Evolutionary conservation across 108 stramenopile genomes (phyloP), one percentile per base, ranked within the genome.

Genomic region (Cyclotella baltica): DNA sequence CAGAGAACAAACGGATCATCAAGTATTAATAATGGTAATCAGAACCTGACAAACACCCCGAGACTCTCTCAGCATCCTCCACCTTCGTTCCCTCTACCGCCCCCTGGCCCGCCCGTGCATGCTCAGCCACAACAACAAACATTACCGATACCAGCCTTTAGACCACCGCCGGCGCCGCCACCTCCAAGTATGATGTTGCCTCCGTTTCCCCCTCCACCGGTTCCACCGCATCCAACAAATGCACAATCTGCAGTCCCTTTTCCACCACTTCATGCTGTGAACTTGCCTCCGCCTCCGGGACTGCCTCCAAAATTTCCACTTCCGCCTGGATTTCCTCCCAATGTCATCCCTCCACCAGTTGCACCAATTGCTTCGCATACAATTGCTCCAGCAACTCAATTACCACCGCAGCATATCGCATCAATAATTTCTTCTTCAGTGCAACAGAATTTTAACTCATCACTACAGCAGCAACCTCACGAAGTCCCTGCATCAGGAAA

Each of bases 271-370:
- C 35, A 34, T 55, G 37, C 58, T 15, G 10, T n/a, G 1, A 19
- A 13, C 29, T 37, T 29, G 3, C 22, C 47, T 11, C 31, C 27
- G 4, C 43, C 29, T 23, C 47, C 50, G 55, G 28, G 48, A n/a
- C 23, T 16, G 16, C 29, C 37, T 2, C 35, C 62, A 18, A 6
- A 43, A 30, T 67, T 67, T 67, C 75, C 61, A 33, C 52, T 47
- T 23, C 75, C 75, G 3, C 66, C 75, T 29, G 31, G 62, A 13
- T 27, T 53, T 48, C 73, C 50, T 38, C 73, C 73, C 33, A 37
- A n/a, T 1, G 36, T 57, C 62, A 22, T 25, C 22, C 38, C 55
- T 36, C 51, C 78, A 28, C 1, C 51, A 30, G 2, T 58, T 46
- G 22, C 16, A 47, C 11, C 64, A 22, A 66, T 9, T 22, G 5